Percentiles rank a stretch among this genome's conserved stretches.
Evolutionary conservation across 257 asterid genomes (phyloP).

Genomic region (Plantago ovata): DNA sequence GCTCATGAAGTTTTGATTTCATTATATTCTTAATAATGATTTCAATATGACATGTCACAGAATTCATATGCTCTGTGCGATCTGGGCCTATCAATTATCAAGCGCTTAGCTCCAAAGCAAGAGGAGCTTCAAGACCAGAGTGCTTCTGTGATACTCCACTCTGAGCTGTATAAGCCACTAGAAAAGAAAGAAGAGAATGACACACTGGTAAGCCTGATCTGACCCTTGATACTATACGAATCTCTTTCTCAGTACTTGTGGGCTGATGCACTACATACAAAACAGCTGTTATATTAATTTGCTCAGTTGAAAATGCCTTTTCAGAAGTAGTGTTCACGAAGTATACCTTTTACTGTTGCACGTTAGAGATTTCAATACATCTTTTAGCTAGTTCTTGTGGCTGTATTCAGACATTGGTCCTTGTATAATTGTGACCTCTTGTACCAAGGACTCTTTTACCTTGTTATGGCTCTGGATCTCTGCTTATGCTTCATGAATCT

Average conservation of each 20-base stretch:
- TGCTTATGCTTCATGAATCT: too few species aligned
- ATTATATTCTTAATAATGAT: constrained; percentile 22
- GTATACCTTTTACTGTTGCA: neutral
- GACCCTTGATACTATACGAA: constrained; percentile 15
- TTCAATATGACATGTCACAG: constrained; percentile 40
- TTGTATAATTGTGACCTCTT: too few species aligned
- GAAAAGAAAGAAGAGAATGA: constrained; percentile 49
- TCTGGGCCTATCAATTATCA: constrained; percentile 67
- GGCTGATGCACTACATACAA: constrained; percentile 12
- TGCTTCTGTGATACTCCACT: constrained; percentile 57
- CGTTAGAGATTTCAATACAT: too few species aligned
- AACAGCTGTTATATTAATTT: constrained; percentile 3
- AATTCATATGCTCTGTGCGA: constrained; percentile 75
- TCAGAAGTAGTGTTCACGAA: constrained; percentile 16
- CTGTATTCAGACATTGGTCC: neutral
- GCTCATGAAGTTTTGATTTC: constrained; percentile 15
- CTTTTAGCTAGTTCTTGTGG: neutral
- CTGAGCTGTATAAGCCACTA: constrained; percentile 50
- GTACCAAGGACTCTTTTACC: too few species aligned
- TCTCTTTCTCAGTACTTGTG: constrained; percentile 17
- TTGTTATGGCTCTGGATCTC: too few species aligned
- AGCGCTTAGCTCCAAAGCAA: constrained; percentile 54
- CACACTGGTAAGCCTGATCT: constrained; percentile 44
- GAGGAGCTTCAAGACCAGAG: constrained; percentile 51
- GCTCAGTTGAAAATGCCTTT: constrained; percentile 14